Evolutionary conservation across 2,329 filamentous ascomycete species (phyloP).

Genomic region (Aspergillus uvarum): DNA sequence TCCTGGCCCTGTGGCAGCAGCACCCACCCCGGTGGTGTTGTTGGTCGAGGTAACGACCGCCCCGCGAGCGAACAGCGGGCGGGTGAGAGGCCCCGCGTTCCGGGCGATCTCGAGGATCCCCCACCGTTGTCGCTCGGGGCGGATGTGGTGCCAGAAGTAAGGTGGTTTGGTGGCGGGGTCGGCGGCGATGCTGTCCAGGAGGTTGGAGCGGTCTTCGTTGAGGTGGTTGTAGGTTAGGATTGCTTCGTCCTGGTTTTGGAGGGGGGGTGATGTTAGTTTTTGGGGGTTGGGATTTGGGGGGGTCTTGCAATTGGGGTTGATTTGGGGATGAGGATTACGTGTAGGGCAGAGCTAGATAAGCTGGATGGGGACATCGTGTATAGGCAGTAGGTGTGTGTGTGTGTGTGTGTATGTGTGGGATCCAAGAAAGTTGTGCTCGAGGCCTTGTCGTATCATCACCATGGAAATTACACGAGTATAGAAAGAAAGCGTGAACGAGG

Average conservation of each 20-base stretch:
- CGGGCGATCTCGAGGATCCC: conserved; percentile 45
- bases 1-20: not conserved
- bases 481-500: no score
- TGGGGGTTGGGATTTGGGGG: not conserved
- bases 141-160: conserved; percentile 50
- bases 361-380: no score
- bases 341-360: no score
- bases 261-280: no score
- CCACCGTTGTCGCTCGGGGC: conserved; percentile 44
- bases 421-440: no score
- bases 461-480: no score
- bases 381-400: no score
- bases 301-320: not conserved
- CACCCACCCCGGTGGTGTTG: not conserved
- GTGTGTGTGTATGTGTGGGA: no score
- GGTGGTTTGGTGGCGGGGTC: conserved; percentile 41
- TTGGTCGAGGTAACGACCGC: not conserved
- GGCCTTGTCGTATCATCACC: no score
- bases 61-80: conserved; percentile 39
- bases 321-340: no score
- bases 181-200: conserved; percentile 41
- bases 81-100: conserved; percentile 40
- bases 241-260: conserved; percentile 41
- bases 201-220: conserved; percentile 41
- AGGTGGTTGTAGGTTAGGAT: conserved; percentile 45